Evolutionary conservation across 352 stramenopile species (phyloP), one percentile per base, ranked within the genome.

Genomic region (Phytophthora brassicae): DNA sequence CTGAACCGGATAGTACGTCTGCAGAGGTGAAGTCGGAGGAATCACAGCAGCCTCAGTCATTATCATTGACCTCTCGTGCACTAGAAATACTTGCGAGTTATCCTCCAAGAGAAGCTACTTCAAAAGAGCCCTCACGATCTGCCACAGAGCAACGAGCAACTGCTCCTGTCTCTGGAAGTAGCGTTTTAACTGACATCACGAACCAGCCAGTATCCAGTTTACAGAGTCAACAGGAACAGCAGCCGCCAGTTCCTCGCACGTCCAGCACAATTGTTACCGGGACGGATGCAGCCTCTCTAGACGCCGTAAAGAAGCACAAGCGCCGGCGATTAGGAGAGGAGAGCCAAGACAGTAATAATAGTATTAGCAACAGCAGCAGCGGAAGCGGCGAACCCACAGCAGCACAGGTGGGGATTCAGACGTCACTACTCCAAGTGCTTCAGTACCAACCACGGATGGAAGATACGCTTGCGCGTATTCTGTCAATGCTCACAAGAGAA

Each of bases 161-260:
- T 19, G 46, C 16, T 54, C 19, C 20, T 38, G 23, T n/a, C 11
- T 31, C 44, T 17, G 58, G 48, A 19, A 55, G 26, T 60, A 47
- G 72, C 8, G 75, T 77, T 3, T 49, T 90, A 19, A 60, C 67
- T 0, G 81, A 90, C 45, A 90, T 90, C 38, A 90, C 81, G n/a
- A 90, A 90, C 56, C 69, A 83, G 23, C 8, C 66, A n/a, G 50
- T 28, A 19, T 16, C 23, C 13, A 68, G 48, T 23, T 49, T 39
- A 3, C 60, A 59, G 33, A 48, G 53, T 49, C 60, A 62, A n/a
- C 66, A 68, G 38, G 46, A 70, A 38, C 52, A 70, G 35, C 61
- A 64, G 29, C 16, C 38, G n/a, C 19, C 35, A 23, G 24, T 31
- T 6, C 29, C 67, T 17, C 55, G 35, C n/a, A 39, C 48, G 4